These are phyloP conservation scores for Skeletonema potamos DNA, from an alignment of 108 stramenopile genomes.

Conservation along the genomic window DNA sequence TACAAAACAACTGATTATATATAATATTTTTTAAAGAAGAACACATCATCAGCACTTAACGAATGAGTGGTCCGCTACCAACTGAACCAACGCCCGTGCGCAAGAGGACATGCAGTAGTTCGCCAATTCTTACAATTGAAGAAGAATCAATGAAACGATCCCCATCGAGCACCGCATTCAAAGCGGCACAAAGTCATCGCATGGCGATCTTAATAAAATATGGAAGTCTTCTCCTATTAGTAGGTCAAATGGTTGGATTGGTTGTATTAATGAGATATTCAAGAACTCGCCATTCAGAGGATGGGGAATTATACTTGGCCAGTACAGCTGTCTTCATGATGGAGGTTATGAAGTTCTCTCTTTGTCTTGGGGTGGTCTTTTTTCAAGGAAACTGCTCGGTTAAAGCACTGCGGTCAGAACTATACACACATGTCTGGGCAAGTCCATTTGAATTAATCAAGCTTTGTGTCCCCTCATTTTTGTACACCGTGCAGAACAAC, in stretches of 20 bases:
- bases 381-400: constrained; percentile 45
- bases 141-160: neutral
- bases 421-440: constrained; percentile 33
- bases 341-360: constrained; percentile 73
- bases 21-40: neutral
- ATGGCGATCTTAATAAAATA: constrained; percentile 64
- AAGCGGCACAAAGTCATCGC: neutral
- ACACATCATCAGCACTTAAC: neutral
- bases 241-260: constrained; percentile 88
- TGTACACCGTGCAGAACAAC: constrained; percentile 98
- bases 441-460: constrained; percentile 87
- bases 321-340: constrained; percentile 86
- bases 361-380: constrained; percentile 69
- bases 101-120: no score
- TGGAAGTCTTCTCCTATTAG: constrained; percentile 72
- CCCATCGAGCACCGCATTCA: neutral
- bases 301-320: constrained; percentile 72
- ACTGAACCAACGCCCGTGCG: neutral
- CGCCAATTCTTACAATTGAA: neutral
- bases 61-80: neutral
- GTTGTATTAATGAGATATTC: constrained; percentile 84
- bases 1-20: no score
- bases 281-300: constrained; percentile 48
- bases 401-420: constrained; percentile 10
- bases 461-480: constrained; percentile 93